Conservation (phyloP, 768 basidiomycete species). For the Amanita subjunquillea region DNA sequence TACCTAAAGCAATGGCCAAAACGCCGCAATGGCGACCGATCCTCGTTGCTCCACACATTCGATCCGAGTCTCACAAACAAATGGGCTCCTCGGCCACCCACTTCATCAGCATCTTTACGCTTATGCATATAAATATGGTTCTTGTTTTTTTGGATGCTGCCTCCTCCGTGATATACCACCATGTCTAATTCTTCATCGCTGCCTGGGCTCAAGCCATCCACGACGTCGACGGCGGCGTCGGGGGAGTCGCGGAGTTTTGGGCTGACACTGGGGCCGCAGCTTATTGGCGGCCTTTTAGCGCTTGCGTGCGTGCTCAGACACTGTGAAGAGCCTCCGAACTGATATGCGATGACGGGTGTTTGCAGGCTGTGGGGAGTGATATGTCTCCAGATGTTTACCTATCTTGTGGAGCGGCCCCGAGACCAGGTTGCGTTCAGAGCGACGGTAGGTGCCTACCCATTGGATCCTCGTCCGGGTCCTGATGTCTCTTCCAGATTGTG, state of each 20-base stretch:
- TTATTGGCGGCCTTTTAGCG: slow-evolving; percentile 42
- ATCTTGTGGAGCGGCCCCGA: slow-evolving; percentile 27
- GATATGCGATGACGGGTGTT: not conserved
- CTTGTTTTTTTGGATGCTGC: too few species aligned
- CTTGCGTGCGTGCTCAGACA: slow-evolving; percentile 27
- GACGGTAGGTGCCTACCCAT: not conserved
- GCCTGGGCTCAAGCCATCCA: too few species aligned
- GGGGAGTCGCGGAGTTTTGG: slow-evolving; percentile 17
- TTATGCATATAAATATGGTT: too few species aligned
- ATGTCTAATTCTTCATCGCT: too few species aligned
- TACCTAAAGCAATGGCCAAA: too few species aligned
- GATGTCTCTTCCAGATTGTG: not conserved
- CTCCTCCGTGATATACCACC: too few species aligned
- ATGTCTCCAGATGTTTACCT: slow-evolving; percentile 42
- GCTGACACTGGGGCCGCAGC: slow-evolving; percentile 43
- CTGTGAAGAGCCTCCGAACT: not conserved
- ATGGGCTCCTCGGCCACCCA: too few species aligned
- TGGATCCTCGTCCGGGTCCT: not conserved
- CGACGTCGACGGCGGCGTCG: not conserved
- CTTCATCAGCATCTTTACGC: too few species aligned
- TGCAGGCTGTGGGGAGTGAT: slow-evolving; percentile 49
- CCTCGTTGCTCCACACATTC: too few species aligned
- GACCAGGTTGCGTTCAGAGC: slow-evolving; percentile 15
- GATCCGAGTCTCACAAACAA: too few species aligned
- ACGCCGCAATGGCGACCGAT: too few species aligned